Conservation (phyloP, 192 early-diverging fungal species). For the Backusella liffmaniae region DNA sequence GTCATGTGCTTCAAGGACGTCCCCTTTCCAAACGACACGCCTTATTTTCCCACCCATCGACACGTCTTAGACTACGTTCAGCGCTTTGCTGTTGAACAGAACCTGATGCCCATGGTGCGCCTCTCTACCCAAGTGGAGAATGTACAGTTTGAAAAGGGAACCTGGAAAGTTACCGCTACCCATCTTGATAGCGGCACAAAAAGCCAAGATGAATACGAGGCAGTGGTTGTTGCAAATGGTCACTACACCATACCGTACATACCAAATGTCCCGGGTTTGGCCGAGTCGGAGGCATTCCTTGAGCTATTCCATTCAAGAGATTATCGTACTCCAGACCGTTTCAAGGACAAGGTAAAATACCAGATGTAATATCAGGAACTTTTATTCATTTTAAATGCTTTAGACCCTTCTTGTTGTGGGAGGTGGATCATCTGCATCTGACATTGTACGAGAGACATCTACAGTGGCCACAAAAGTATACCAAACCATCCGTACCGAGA, state of each 20-base stretch:
- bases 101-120: conserved; percentile 26
- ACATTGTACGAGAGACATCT: conserved; percentile 49
- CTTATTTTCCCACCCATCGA: conserved; percentile 43
- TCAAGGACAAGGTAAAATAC: conserved; percentile 34
- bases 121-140: conserved; percentile 38
- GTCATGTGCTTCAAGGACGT: conserved; percentile 51
- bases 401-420: conserved; percentile 55
- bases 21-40: conserved; percentile 31
- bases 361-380: background rate
- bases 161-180: conserved; percentile 15
- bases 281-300: background rate
- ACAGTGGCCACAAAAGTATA: conserved; percentile 36
- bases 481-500: conserved; percentile 36
- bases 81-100: conserved; percentile 22
- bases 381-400: background rate
- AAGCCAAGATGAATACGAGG: conserved; percentile 41
- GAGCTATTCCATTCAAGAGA: conserved; percentile 34
- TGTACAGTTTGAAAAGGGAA: conserved; percentile 22
- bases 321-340: conserved; percentile 30
- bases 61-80: conserved; percentile 43
- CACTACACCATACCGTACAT: conserved; percentile 48
- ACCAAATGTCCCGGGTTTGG: conserved; percentile 43
- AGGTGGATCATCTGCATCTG: conserved; percentile 49
- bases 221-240: conserved; percentile 48
- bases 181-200: background rate